These are phyloP conservation scores for Podospora pseudocomata DNA, from an alignment of 495 filamentous ascomycete genomes.

Conservation along the genomic window DNA sequence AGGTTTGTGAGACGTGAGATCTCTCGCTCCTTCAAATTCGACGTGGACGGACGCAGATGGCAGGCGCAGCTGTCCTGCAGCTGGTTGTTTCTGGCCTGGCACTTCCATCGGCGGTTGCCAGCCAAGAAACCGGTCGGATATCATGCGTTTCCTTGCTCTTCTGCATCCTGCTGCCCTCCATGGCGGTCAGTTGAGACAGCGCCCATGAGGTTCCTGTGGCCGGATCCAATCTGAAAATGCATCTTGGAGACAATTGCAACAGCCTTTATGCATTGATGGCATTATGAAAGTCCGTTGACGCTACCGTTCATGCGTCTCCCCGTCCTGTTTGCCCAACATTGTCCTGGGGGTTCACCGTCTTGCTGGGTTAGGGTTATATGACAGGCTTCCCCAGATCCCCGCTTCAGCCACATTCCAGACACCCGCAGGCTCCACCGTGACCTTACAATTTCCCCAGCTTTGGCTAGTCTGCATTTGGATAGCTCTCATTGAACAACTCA, in stretches of 20 bases:
- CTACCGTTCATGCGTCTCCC: no score
- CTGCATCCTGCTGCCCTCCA: not conserved
- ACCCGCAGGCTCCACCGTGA: not conserved
- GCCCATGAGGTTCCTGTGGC: no score
- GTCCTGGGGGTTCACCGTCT: not conserved
- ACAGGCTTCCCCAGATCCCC: not conserved
- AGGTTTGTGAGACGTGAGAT: conserved; percentile 2
- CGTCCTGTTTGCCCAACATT: not conserved
- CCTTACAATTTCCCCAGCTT: not conserved
- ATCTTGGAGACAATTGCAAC: no score
- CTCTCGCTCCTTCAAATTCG: not conserved
- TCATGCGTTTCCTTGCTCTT: not conserved
- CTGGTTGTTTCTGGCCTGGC: not conserved
- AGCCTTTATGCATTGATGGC: no score
- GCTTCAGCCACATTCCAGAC: not conserved
- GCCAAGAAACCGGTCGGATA: not conserved
- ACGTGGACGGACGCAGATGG: not conserved
- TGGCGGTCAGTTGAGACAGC: no score
- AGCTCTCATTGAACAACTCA: not conserved
- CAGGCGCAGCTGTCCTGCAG: conserved; percentile 4
- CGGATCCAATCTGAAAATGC: no score
- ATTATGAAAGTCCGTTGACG: no score
- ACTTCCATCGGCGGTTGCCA: not conserved
- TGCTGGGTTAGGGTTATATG: not conserved
- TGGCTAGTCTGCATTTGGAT: not conserved